A percentile compares a stretch with the other conserved stretches of the same genome.
phyloP scores from a whole-genome alignment of 78 protist genomes.

The Diacronema lutheri region DNA sequence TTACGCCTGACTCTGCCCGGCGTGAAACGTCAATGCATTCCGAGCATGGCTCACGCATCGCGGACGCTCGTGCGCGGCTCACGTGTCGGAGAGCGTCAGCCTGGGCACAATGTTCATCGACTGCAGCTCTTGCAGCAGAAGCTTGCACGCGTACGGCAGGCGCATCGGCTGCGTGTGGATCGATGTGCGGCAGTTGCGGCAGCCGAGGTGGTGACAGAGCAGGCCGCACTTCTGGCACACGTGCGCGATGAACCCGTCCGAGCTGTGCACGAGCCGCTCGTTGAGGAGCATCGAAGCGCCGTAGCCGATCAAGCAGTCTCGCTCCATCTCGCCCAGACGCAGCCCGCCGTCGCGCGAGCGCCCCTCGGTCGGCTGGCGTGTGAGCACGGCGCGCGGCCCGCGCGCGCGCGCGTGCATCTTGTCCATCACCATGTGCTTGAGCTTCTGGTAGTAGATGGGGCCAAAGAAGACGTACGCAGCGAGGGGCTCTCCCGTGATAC shows the following conservation, averaged over 20 bases:
- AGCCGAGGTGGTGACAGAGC: slow-evolving; percentile 84
- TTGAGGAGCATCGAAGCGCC: slow-evolving; percentile 88
- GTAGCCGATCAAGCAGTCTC: slow-evolving; percentile 93
- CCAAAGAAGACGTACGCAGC: slow-evolving; percentile 95
- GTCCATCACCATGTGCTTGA: slow-evolving; percentile 98
- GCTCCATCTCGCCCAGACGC: slow-evolving; percentile 91
- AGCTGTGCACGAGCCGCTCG: slow-evolving; percentile 28
- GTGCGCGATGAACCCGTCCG: slow-evolving; percentile 15
- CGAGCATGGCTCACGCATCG: too few relatives aligned
- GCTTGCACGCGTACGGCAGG: slow-evolving; percentile 97
- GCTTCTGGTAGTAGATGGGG: slow-evolving; percentile 99
- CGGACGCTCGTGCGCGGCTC: too few relatives aligned
- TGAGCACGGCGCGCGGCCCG: slow-evolving; percentile 94
- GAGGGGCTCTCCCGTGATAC: slow-evolving; percentile 86
- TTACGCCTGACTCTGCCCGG: too few relatives aligned
- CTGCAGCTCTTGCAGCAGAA: slow-evolving; percentile 94
- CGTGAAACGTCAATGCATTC: too few relatives aligned
- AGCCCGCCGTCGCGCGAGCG: slow-evolving; percentile 98
- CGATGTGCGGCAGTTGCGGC: slow-evolving; percentile 86
- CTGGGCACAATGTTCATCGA: slow-evolving; percentile 33
- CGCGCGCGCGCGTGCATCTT: slow-evolving; percentile 98
- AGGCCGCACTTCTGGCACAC: slow-evolving; percentile 63
- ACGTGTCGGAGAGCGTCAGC: not conserved
- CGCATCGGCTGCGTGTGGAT: slow-evolving; percentile 26
- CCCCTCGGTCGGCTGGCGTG: slow-evolving; percentile 99